phyloP scores from a whole-genome alignment of 768 basidiomycete species.

The Phlebiopsis gigantea region DNA sequence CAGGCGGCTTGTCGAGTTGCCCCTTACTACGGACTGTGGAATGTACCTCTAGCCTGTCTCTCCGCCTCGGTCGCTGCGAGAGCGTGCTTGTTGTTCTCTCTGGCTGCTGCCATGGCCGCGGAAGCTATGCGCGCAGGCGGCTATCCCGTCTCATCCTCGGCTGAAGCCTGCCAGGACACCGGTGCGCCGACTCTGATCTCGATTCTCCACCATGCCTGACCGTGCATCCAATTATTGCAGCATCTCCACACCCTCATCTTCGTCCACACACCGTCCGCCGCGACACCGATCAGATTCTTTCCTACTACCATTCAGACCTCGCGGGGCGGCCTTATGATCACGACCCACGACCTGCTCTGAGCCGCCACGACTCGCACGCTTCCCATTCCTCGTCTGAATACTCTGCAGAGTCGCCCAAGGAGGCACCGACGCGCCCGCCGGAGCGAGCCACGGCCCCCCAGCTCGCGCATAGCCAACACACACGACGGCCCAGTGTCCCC shows the following conservation, averaged over 20 bases:
- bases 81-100: background rate
- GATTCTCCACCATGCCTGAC: slow-evolving; percentile 3
- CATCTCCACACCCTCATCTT: slow-evolving; percentile 1
- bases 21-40: background rate
- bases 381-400: slow-evolving; percentile 51
- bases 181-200: slow-evolving; percentile 9
- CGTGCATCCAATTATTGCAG: background rate
- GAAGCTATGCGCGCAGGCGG: slow-evolving; percentile 10
- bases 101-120: slow-evolving; percentile 7
- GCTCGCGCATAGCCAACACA: slow-evolving; percentile 17
- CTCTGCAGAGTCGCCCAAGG: slow-evolving; percentile 13
- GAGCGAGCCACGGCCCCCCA: background rate
- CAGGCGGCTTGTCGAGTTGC: background rate
- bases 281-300: slow-evolving; percentile 42
- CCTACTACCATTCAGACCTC: slow-evolving; percentile 53
- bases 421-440: background rate
- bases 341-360: slow-evolving; percentile 4
- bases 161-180: slow-evolving; percentile 6
- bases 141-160: slow-evolving; percentile 12
- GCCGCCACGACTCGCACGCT: slow-evolving; percentile 28
- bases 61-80: background rate
- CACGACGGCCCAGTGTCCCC: slow-evolving; percentile 45
- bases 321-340: slow-evolving; percentile 29
- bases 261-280: slow-evolving; percentile 24
- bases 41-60: background rate